Conservation (phyloP, 83 land plant species). For the Diphasiastrum complanatum region DNA sequence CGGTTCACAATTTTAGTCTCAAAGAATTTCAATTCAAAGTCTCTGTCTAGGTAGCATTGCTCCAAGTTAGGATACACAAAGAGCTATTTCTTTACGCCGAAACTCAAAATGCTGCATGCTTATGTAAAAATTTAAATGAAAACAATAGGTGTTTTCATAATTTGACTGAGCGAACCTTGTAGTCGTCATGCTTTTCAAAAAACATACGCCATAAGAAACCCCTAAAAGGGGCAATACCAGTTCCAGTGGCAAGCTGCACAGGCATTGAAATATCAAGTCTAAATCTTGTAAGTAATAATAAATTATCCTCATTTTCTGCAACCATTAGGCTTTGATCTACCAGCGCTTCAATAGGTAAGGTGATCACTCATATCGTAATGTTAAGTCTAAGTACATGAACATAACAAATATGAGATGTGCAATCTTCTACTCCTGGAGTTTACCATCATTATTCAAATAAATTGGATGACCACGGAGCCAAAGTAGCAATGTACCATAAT, state of each 20-base stretch:
- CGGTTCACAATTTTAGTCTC: neutral
- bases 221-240: slow-evolving; percentile 98
- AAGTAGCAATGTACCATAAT: slow-evolving; percentile 91
- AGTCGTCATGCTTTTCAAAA: slow-evolving; percentile 86
- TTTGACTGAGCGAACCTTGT: slow-evolving; percentile 47
- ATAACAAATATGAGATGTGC: no score
- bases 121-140: neutral
- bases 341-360: no score
- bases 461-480: neutral
- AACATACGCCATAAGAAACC: slow-evolving; percentile 95
- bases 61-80: neutral
- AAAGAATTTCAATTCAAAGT: no score
- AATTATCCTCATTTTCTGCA: neutral
- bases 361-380: no score
- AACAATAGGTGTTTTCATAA: neutral
- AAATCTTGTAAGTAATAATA: neutral
- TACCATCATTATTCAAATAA: neutral
- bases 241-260: slow-evolving; percentile 96
- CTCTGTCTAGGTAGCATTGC: no score
- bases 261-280: neutral
- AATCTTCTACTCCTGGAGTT: no score
- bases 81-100: neutral
- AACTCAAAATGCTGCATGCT: neutral
- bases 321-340: no score
- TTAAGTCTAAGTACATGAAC: no score